Percentiles rank a stretch among this genome's conserved stretches.
Conservation (phyloP, 208 protist genomes). For the Leishmania arabica region DNA sequence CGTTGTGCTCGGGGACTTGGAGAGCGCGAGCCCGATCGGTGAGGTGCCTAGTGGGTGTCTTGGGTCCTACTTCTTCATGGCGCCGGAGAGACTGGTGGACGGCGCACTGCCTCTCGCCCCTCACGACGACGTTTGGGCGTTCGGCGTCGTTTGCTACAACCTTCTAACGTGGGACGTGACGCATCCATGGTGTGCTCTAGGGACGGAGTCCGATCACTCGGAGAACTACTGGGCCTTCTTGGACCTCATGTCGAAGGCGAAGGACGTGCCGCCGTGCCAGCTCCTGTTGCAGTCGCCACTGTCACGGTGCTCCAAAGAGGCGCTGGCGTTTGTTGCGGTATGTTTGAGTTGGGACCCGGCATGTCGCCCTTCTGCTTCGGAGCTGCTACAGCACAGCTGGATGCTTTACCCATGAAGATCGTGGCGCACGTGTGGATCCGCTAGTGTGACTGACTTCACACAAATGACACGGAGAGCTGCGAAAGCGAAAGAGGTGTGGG, state of each 20-base stretch:
- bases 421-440: background rate
- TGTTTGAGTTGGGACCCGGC: slow-evolving; percentile 45
- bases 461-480: background rate
- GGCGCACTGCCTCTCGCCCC: background rate
- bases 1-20: slow-evolving; percentile 32
- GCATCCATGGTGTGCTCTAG: slow-evolving; percentile 26
- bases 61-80: slow-evolving; percentile 37
- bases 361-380: slow-evolving; percentile 30
- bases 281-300: slow-evolving; percentile 9
- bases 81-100: slow-evolving; percentile 38
- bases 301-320: slow-evolving; percentile 11
- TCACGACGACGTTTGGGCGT: slow-evolving; percentile 58
- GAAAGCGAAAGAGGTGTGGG: background rate
- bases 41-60: slow-evolving; percentile 1
- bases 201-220: background rate
- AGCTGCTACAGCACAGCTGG: slow-evolving; percentile 38
- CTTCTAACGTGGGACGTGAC: slow-evolving; percentile 31
- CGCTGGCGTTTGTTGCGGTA: slow-evolving; percentile 25
- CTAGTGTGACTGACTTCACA: background rate
- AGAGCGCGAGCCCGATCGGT: slow-evolving; percentile 15
- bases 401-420: background rate
- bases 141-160: slow-evolving; percentile 52
- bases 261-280: background rate
- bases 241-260: slow-evolving; percentile 5
- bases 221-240: slow-evolving; percentile 25